Percentiles rank a stretch among this genome's conserved stretches.
These are phyloP conservation scores for Suillus bovinus DNA, from an alignment of 768 basidiomycete genomes.

Conservation along the genomic window DNA sequence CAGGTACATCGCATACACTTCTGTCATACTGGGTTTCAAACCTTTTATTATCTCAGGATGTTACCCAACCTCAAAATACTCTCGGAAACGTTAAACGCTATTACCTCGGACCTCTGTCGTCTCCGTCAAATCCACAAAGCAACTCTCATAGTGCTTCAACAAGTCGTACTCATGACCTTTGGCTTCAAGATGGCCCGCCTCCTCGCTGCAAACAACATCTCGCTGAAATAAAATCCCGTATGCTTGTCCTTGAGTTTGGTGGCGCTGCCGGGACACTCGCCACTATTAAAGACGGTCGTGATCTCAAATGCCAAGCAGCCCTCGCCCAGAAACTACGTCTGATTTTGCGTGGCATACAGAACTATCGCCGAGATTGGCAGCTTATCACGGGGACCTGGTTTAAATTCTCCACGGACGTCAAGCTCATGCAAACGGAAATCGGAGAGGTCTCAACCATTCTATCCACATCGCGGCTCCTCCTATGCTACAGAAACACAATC, in stretches of 20 bases:
- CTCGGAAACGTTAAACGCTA: conserved; percentile 31
- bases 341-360: conserved; percentile 43
- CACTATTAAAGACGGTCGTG: conserved; percentile 39
- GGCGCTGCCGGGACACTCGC: conserved; percentile 49
- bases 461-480: conserved; percentile 45
- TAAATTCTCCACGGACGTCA: conserved; percentile 46
- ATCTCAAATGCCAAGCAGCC: conserved; percentile 25
- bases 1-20: conserved; percentile 33
- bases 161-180: conserved; percentile 48
- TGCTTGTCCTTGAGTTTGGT: conserved; percentile 44
- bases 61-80: conserved; percentile 46
- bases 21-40: conserved; percentile 6
- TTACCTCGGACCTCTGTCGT: conserved; percentile 29
- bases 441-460: conserved; percentile 44
- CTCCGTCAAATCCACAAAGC: conserved; percentile 34
- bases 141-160: conserved; percentile 47
- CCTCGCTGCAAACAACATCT: conserved; percentile 41
- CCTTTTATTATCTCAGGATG: conserved; percentile 36
- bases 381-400: conserved; percentile 44
- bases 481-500: conserved; percentile 56
- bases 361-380: conserved; percentile 42
- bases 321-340: conserved; percentile 23
- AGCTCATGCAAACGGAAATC: conserved; percentile 49
- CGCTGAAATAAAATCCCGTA: conserved; percentile 35
- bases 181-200: conserved; percentile 49